Percentiles rank a stretch among this genome's conserved stretches.
These are phyloP conservation scores for Talaromyces verruculosus DNA, from an alignment of 2,329 filamentous ascomycete species.

Conservation along the genomic window DNA sequence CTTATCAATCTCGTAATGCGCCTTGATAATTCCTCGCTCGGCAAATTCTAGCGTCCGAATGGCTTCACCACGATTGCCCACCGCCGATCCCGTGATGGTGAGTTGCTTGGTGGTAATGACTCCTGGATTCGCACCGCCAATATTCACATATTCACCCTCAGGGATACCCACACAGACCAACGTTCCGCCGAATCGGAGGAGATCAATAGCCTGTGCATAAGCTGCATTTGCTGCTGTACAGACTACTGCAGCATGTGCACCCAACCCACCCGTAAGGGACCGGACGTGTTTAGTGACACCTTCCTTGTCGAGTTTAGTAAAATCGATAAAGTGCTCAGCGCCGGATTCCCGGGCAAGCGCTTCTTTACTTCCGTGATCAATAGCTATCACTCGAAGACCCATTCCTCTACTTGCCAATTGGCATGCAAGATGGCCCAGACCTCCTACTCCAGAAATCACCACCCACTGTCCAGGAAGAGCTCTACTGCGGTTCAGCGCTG, in stretches of 20 bases:
- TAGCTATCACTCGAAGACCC: slow-evolving; percentile 63
- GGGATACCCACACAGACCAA: slow-evolving; percentile 56
- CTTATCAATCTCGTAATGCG: slow-evolving; percentile 47
- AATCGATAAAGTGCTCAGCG: slow-evolving; percentile 65
- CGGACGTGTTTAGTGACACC: slow-evolving; percentile 58
- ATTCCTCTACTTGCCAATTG: slow-evolving; percentile 62
- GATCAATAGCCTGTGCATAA: slow-evolving; percentile 50
- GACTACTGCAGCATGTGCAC: slow-evolving; percentile 62
- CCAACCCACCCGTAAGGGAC: slow-evolving; percentile 57
- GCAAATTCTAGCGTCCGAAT: slow-evolving; percentile 52
- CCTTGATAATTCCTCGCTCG: slow-evolving; percentile 49
- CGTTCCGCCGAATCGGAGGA: slow-evolving; percentile 52
- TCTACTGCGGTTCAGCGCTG: slow-evolving; percentile 61
- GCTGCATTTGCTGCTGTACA: slow-evolving; percentile 53
- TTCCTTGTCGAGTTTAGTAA: slow-evolving; percentile 52
- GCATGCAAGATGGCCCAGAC: slow-evolving; percentile 64
- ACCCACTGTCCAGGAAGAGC: slow-evolving; percentile 62
- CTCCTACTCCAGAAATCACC: slow-evolving; percentile 61
- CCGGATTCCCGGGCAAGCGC: slow-evolving; percentile 59
- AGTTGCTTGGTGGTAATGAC: slow-evolving; percentile 44
- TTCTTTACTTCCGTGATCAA: slow-evolving; percentile 64
- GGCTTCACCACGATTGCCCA: slow-evolving; percentile 54
- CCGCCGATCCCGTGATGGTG: slow-evolving; percentile 52
- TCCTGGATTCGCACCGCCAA: slow-evolving; percentile 47
- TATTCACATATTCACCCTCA: slow-evolving; percentile 46